phyloP scores from a whole-genome alignment of 371 early-diverging fungal genomes.

The Mortierella sp. region DNA sequence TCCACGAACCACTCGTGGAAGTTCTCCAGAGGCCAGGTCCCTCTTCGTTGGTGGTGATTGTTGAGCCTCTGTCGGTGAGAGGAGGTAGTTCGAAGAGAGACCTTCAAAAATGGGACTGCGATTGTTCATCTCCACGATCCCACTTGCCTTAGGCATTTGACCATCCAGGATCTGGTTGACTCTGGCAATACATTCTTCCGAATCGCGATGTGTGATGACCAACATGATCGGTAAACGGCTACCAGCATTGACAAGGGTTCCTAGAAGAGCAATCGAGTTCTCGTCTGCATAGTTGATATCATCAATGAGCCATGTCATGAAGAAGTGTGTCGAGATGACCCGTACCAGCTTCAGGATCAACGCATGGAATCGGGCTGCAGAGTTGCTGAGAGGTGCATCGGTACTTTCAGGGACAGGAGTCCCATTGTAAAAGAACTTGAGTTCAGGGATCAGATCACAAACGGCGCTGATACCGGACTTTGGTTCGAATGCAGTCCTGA shows the following conservation, averaged over 20 bases:
- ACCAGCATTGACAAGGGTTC: slow-evolving; percentile 46
- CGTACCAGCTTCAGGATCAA: slow-evolving; percentile 46
- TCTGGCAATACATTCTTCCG: slow-evolving; percentile 38
- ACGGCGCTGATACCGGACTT: slow-evolving; percentile 46
- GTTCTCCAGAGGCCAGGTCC: not conserved
- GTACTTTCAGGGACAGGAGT: slow-evolving; percentile 40
- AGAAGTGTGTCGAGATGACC: slow-evolving; percentile 52
- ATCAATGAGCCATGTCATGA: slow-evolving; percentile 54
- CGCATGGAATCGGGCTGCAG: slow-evolving; percentile 42
- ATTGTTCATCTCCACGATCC: not conserved
- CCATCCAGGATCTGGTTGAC: slow-evolving; percentile 50
- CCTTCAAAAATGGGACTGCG: not conserved
- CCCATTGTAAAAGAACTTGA: slow-evolving; percentile 43
- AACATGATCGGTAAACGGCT: slow-evolving; percentile 48
- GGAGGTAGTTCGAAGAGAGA: no score
- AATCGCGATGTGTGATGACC: slow-evolving; percentile 43
- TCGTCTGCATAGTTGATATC: slow-evolving; percentile 48
- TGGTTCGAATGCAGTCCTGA: slow-evolving; percentile 47
- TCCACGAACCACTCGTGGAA: slow-evolving; percentile 34
- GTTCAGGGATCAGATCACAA: slow-evolving; percentile 45
- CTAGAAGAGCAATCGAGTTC: slow-evolving; percentile 42
- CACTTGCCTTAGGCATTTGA: no score
- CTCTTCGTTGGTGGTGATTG: no score
- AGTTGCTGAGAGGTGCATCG: slow-evolving; percentile 34
- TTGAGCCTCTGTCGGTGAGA: no score